A percentile compares a stretch with the other conserved stretches of the same genome.
These are phyloP conservation scores for Stereum hirsutum DNA, from an alignment of 1,284 basidiomycete genomes.

Conservation along the genomic window DNA sequence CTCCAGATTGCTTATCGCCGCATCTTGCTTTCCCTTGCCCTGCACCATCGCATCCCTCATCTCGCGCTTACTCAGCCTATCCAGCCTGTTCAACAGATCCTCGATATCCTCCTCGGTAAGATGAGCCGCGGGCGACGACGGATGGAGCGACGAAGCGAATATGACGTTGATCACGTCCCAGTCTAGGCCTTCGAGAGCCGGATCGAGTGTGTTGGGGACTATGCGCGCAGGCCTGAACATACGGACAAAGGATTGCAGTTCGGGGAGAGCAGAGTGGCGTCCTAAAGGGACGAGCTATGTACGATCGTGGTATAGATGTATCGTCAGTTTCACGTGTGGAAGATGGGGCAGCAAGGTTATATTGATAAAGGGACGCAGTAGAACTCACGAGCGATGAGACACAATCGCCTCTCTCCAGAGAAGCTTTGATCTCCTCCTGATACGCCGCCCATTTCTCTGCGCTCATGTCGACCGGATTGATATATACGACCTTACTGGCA, in stretches of 20 bases:
- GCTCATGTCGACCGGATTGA: constrained; percentile 69
- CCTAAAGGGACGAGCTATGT: constrained; percentile 71
- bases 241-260: constrained; percentile 70
- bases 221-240: constrained; percentile 70
- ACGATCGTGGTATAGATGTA: not conserved
- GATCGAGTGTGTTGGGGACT: constrained; percentile 74
- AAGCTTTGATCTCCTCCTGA: constrained; percentile 31
- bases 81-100: too few species aligned
- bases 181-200: constrained; percentile 52
- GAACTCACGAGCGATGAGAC: constrained; percentile 54
- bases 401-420: constrained; percentile 33
- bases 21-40: too few species aligned
- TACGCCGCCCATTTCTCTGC: constrained; percentile 55
- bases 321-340: not conserved
- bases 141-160: too few species aligned
- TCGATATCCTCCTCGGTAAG: too few species aligned
- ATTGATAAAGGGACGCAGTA: too few species aligned
- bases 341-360: not conserved
- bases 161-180: constrained; percentile 60
- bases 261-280: constrained; percentile 80
- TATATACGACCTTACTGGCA: constrained; percentile 52
- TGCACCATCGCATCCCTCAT: too few species aligned
- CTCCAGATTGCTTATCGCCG: too few species aligned
- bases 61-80: too few species aligned
- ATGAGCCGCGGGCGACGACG: too few species aligned